phyloP scores from a whole-genome alignment of 2,329 filamentous ascomycete species.

The Epichloe typhina region DNA sequence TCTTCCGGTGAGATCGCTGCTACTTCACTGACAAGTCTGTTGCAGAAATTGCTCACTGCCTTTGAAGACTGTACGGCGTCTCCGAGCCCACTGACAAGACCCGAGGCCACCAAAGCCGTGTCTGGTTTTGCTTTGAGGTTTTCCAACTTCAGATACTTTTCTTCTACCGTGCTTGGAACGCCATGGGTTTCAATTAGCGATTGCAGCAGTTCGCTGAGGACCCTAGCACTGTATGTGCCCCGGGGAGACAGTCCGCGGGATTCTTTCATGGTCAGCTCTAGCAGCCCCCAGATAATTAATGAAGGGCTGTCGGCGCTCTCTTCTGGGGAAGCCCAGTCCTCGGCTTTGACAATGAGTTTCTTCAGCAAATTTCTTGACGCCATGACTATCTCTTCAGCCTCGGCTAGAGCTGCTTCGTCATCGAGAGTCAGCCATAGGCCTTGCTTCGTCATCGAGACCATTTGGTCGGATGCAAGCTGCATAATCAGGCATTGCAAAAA shows the following conservation, averaged over 20 bases:
- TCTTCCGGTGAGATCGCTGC: constrained; percentile 31
- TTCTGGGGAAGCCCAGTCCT: constrained; percentile 24
- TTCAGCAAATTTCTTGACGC: constrained; percentile 26
- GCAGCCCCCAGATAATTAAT: constrained; percentile 25
- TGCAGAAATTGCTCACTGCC: constrained; percentile 39
- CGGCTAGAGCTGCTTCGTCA: constrained; percentile 19
- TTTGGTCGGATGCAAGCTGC: constrained; percentile 41
- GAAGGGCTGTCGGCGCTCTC: constrained; percentile 19
- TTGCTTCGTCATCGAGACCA: constrained; percentile 29
- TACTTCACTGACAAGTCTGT: constrained; percentile 48
- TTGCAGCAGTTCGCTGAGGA: constrained; percentile 36
- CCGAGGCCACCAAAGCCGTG: constrained; percentile 35
- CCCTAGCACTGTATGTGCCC: constrained; percentile 39
- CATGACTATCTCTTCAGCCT: constrained; percentile 31
- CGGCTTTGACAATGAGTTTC: constrained; percentile 18
- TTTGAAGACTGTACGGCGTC: constrained; percentile 36
- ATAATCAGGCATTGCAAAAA: constrained; percentile 38
- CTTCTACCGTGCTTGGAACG: constrained; percentile 30
- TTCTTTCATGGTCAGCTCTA: constrained; percentile 31
- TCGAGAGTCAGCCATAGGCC: constrained; percentile 33
- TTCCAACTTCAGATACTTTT: constrained; percentile 31
- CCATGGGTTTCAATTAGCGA: constrained; percentile 33
- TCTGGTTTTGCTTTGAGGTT: constrained; percentile 32
- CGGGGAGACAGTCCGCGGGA: constrained; percentile 27
- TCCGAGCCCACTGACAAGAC: constrained; percentile 38